A percentile compares a stretch with the other conserved stretches of the same genome.
Conservation (phyloP, 2,329 filamentous ascomycete genomes). For the Grosmannia serpens region DNA sequence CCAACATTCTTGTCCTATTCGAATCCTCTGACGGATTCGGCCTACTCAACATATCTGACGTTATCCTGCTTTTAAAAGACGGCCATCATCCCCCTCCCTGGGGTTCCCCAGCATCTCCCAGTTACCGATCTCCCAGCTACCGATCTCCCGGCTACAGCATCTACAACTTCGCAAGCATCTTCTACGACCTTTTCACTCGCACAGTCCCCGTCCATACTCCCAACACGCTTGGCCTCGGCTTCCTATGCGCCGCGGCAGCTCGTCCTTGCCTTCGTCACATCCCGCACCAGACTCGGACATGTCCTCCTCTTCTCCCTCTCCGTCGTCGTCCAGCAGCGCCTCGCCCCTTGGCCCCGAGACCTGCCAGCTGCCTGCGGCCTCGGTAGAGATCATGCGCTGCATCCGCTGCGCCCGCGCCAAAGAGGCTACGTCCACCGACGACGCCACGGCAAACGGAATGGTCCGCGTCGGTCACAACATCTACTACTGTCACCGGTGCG, state of each 20-base stretch:
- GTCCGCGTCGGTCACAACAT: conserved; percentile 53
- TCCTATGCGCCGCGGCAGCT: neutral
- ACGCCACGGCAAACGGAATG: conserved; percentile 48
- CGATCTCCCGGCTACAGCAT: no score
- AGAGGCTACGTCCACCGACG: conserved; percentile 50
- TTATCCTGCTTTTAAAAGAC: neutral
- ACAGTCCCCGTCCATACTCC: no score
- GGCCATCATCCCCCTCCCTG: neutral
- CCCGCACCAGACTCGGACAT: neutral
- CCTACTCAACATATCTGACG: neutral
- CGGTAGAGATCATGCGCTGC: conserved; percentile 50
- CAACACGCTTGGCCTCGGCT: neutral
- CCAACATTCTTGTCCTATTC: conserved; percentile 10
- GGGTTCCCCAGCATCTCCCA: no score
- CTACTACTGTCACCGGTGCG: conserved; percentile 55
- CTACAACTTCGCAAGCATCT: no score
- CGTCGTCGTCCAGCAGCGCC: conserved; percentile 18
- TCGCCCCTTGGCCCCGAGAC: conserved; percentile 37
- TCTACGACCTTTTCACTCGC: no score
- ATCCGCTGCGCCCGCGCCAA: conserved; percentile 49
- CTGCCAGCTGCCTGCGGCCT: conserved; percentile 31
- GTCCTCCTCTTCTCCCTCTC: conserved; percentile 24
- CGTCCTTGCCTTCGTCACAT: neutral
- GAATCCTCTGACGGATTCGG: neutral
- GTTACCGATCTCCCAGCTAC: no score